phyloP scores from a whole-genome alignment of 805 yeast genomes.

The Zygosaccharomyces bisporus region DNA sequence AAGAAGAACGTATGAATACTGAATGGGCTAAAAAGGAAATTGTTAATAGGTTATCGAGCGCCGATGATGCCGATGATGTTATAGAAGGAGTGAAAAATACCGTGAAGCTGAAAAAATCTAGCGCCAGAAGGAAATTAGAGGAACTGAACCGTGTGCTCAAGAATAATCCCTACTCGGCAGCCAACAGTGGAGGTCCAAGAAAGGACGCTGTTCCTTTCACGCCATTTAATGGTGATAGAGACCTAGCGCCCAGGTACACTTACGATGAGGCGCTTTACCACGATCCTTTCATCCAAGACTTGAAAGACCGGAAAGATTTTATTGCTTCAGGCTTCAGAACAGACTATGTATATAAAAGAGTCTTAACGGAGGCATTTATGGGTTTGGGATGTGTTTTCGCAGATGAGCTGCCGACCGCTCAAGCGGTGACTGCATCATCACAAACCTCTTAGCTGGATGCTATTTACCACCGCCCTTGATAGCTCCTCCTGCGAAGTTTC shows the following conservation, averaged over 20 bases:
- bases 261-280: slow-evolving; percentile 44
- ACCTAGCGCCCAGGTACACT: slow-evolving; percentile 48
- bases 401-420: slow-evolving; percentile 42
- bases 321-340: slow-evolving; percentile 84
- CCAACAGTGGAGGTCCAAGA: slow-evolving; percentile 27
- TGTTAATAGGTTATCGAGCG: slow-evolving; percentile 48
- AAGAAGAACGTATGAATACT: slow-evolving; percentile 53
- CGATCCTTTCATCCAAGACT: slow-evolving; percentile 60
- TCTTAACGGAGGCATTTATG: slow-evolving; percentile 82
- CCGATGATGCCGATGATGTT: slow-evolving; percentile 44
- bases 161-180: slow-evolving; percentile 36
- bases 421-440: slow-evolving; percentile 16
- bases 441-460: slow-evolving; percentile 48
- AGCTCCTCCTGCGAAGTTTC: slow-evolving; percentile 27
- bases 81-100: slow-evolving; percentile 51
- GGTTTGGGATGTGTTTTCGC: slow-evolving; percentile 82
- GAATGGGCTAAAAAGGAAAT: slow-evolving; percentile 54
- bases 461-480: slow-evolving; percentile 44
- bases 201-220: slow-evolving; percentile 67
- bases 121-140: slow-evolving; percentile 53
- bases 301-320: slow-evolving; percentile 56
- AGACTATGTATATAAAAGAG: slow-evolving; percentile 64
- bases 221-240: slow-evolving; percentile 90
- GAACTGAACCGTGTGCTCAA: slow-evolving; percentile 39
- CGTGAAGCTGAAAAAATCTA: slow-evolving; percentile 54